Percentiles rank a stretch among this genome's conserved stretches.
Conservation (phyloP, 371 early-diverging fungal genomes). For the Rhizopus microsporus region DNA sequence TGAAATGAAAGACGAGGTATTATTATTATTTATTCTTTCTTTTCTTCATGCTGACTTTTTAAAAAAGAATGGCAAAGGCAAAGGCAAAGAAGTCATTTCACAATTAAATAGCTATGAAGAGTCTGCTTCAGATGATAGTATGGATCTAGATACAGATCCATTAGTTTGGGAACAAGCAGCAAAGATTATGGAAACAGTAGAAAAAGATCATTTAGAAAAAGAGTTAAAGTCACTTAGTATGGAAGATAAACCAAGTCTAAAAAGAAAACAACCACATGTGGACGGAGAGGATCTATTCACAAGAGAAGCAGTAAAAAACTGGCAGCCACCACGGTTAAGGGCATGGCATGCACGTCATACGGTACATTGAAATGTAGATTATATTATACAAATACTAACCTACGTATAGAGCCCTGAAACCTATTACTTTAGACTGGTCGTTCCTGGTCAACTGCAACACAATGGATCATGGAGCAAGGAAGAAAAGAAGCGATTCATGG, state of each 20-base stretch:
- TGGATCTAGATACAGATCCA: conserved; percentile 12
- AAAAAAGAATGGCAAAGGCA: conserved; percentile 12
- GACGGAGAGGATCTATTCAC: conserved; percentile 58
- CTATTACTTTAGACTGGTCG: conserved; percentile 75
- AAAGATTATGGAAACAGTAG: background rate
- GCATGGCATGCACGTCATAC: conserved; percentile 58
- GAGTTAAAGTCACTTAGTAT: conserved; percentile 15
- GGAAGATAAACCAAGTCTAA: conserved; percentile 1
- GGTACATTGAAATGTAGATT: conserved; percentile 19
- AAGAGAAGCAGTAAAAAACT: conserved; percentile 50
- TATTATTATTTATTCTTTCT: no score
- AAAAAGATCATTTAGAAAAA: conserved; percentile 7
- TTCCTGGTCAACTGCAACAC: conserved; percentile 58
- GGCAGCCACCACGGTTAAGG: conserved; percentile 63
- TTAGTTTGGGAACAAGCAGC: conserved; percentile 10
- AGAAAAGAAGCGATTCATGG: conserved; percentile 57
- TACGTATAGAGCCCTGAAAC: conserved; percentile 53
- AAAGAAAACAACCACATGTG: conserved; percentile 18
- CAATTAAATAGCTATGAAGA: background rate
- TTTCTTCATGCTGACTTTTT: background rate
- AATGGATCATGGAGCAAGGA: conserved; percentile 56
- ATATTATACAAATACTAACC: background rate
- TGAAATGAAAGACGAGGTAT: background rate
- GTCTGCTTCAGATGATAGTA: background rate
- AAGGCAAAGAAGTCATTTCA: background rate